Base-by-base conservation (phyloP, 164 flowering plant genomes). In the Chloranthus sessilifolius region DNA sequence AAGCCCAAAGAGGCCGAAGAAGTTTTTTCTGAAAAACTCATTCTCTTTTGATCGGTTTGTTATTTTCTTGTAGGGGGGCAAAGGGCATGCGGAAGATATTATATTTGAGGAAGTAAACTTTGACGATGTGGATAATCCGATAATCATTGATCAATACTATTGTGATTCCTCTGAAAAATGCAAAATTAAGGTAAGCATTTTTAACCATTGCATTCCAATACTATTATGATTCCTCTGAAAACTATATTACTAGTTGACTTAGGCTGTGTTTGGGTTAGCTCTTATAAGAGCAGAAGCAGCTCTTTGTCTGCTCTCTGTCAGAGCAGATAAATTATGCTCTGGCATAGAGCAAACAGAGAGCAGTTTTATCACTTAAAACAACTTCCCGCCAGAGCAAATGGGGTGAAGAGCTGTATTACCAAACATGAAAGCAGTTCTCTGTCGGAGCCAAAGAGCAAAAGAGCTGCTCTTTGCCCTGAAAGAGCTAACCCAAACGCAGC, bases 61-160 rank as follows among this genome's bases (percentile, higher is more conserved):
- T 39, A 9, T 42, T 7, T 52, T 21, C 19, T 22, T 6, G 31
- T 23, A 66, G 72, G 67, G 72, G 39, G 72, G 75, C 10, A 36
- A 11, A 3, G 74, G 74, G 9, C 51, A 52, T 23, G 74, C 51
- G 0, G 53, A 43, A 25, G 27, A 59, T 47, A 45, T 70, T 2
- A 23, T 24, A 5, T 67, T 64, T n/a, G 56, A 53, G 19, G 30
- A 51, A 3, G 56, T 71, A 39, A 14, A 0, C 1, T 35, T 45
- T 41, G 15, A 35, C 0, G 34, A 43, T 21, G 52, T 47, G 3
- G 0, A 8, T 1, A 22, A 29, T 29, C 76, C 70, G 1, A 67
- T 71, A 33, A 48, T 64, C 24, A 67, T 67, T 5, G 72, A 71
- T 44, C 76, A 64, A 47, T 57, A 26, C 39, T 65, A 70, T 23